A percentile compares a stretch with the other conserved stretches of the same genome.
phyloP scores from a whole-genome alignment of 305 asterid genomes.

The Solanum hybrid region DNA sequence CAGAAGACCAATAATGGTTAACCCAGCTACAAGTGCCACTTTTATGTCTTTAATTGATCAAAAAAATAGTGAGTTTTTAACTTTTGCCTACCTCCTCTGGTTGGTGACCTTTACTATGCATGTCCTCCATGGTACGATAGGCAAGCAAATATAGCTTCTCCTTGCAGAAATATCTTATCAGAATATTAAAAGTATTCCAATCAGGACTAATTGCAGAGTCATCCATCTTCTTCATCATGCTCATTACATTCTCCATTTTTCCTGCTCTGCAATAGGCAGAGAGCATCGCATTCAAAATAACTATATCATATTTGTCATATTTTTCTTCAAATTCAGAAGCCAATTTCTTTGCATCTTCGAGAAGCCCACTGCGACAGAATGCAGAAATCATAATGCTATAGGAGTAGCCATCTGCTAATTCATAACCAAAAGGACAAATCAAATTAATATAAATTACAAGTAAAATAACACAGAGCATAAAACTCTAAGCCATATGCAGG shows the following conservation, averaged over 20 bases:
- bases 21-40: neutral
- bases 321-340: slow-evolving; percentile 71
- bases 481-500: neutral
- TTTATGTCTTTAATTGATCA: neutral
- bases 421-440: slow-evolving; percentile 8
- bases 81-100: slow-evolving; percentile 57
- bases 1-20: neutral
- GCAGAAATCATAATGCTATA: slow-evolving; percentile 94
- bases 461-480: neutral
- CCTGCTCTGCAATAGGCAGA: slow-evolving; percentile 87
- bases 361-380: slow-evolving; percentile 56
- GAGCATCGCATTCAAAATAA: slow-evolving; percentile 82
- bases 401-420: slow-evolving; percentile 71
- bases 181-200: slow-evolving; percentile 70
- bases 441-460: neutral
- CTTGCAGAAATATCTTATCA: slow-evolving; percentile 79
- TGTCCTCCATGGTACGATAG: slow-evolving; percentile 79
- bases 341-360: slow-evolving; percentile 81
- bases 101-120: slow-evolving; percentile 79
- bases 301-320: slow-evolving; percentile 78
- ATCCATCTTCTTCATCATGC: slow-evolving; percentile 89
- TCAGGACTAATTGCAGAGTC: slow-evolving; percentile 76
- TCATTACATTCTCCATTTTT: slow-evolving; percentile 94
- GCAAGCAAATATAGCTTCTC: slow-evolving; percentile 74
- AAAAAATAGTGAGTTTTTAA: neutral